Percentiles rank a stretch among this genome's conserved stretches.
phyloP scores from a whole-genome alignment of 1,284 basidiomycete genomes.

The Pterula multifida region DNA sequence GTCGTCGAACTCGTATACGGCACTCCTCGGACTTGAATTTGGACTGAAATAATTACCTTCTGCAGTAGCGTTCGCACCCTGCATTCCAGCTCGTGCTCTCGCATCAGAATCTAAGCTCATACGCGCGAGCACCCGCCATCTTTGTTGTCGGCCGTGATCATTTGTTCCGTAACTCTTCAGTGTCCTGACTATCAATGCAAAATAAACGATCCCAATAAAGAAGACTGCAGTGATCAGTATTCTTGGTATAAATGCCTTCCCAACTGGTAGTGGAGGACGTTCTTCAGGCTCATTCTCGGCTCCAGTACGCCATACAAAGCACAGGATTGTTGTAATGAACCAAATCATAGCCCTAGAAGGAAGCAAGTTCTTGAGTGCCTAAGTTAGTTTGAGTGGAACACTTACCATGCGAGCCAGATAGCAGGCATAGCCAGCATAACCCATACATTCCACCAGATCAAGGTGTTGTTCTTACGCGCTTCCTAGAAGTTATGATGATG shows the following conservation, averaged over 20 bases:
- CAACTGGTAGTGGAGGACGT: slow-evolving; percentile 18
- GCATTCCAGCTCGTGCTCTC: not conserved
- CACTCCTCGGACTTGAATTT: not conserved
- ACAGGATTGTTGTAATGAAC: slow-evolving; percentile 55
- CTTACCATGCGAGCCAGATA: slow-evolving; percentile 62
- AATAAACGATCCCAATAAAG: slow-evolving; percentile 47
- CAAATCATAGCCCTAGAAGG: slow-evolving; percentile 48
- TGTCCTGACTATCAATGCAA: slow-evolving; percentile 48
- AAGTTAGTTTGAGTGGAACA: slow-evolving; percentile 1
- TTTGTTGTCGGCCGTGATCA: not conserved
- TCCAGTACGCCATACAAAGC: slow-evolving; percentile 64
- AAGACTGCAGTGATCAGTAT: slow-evolving; percentile 45
- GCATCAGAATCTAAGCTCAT: not conserved
- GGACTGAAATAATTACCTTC: not conserved
- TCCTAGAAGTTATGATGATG: slow-evolving; percentile 30
- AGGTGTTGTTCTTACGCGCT: slow-evolving; percentile 49
- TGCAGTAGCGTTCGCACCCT: not conserved
- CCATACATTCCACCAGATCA: slow-evolving; percentile 74
- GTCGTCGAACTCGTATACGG: not conserved
- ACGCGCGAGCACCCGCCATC: not conserved
- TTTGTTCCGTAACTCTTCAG: slow-evolving; percentile 41
- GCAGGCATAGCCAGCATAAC: slow-evolving; percentile 62
- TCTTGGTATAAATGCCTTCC: slow-evolving; percentile 36
- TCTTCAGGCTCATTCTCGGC: slow-evolving; percentile 30
- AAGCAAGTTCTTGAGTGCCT: not conserved